Evolutionary conservation across 2,329 filamentous ascomycete species (phyloP), one percentile per base, ranked within the genome.

Genomic region (Epichloe festucae): DNA sequence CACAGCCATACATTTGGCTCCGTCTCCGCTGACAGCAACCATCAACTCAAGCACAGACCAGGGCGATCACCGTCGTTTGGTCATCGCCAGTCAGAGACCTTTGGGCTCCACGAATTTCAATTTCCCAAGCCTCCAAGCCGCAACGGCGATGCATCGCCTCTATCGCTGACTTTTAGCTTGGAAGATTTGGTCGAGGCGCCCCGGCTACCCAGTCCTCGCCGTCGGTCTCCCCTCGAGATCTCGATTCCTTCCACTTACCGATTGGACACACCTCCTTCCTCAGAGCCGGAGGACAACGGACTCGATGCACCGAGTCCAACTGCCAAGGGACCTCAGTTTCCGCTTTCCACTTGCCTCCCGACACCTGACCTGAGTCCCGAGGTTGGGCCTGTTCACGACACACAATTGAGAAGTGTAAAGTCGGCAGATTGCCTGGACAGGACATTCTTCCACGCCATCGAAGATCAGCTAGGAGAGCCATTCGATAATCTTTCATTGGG

Each of bases 61-160:
- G 52, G 56, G 12, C 60, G 57, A 15, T 59, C 58, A 10, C 60
- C 66, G 14, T 65, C 63, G 10, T 55, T 62, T 15, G 55, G 46
- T 23, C 54, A 54, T 43, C 52, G 53, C 40, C 56, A 55, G 36
- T 53, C 55, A 35, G 56, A 60, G 35, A 54, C 53, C 0, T 53
- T 66, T 3, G 62, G 60, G 11, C 62, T 71, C 19, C 58, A 61
- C 38, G 67, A 67, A 21, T 70, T 67, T 53, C 60, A 67, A 44
- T 71, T 70, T 53, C 67, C 69, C 35, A 63, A 60, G 21, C 64
- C 65, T 10, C 65, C 65, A 5, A 63, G 57, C 17, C 58, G 57
- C 36, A 60, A 58, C 39, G 59, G 58, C 17, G 59, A 63, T 14
- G 53, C 54, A 23, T 61, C 60, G 17, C 54, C 64, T 19, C 50